phyloP scores from a whole-genome alignment of 257 asterid genomes.

The Penstemon barbatus region DNA sequence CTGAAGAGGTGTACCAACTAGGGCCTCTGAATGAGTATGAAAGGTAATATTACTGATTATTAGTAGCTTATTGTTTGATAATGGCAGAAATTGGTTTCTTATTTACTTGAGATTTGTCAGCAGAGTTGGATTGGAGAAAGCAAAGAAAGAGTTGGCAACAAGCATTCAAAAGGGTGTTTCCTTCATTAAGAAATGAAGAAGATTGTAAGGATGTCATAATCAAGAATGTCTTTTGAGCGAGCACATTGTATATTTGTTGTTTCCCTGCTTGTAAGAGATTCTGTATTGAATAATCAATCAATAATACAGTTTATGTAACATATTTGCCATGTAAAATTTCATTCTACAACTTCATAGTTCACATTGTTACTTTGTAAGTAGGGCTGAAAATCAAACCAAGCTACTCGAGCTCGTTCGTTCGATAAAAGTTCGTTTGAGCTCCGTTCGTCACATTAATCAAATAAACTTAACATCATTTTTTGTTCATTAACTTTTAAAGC shows the following conservation, averaged over 20 bases:
- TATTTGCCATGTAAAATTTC: too few relatives aligned
- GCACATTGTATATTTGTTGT: not conserved
- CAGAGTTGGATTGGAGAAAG: conserved; percentile 81
- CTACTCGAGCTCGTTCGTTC: too few relatives aligned
- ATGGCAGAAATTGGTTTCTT: not conserved
- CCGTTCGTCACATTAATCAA: too few relatives aligned
- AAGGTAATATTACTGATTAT: conserved; percentile 45
- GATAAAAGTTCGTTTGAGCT: too few relatives aligned
- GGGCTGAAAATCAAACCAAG: too few relatives aligned
- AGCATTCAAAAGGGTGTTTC: conserved; percentile 85
- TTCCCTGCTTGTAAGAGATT: too few relatives aligned
- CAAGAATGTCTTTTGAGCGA: conserved; percentile 7
- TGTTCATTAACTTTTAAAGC: too few relatives aligned
- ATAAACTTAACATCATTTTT: too few relatives aligned
- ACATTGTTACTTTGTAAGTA: too few relatives aligned
- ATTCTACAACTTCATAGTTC: too few relatives aligned
- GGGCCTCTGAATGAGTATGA: conserved; percentile 80
- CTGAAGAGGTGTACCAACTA: conserved; percentile 79
- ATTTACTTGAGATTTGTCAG: not conserved
- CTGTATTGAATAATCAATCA: too few relatives aligned
- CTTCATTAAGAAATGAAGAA: conserved; percentile 60
- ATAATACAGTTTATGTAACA: too few relatives aligned
- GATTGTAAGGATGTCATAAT: not conserved
- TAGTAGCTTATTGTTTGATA: not conserved
- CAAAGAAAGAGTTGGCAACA: conserved; percentile 65